A percentile compares a stretch with the other conserved stretches of the same genome.
phyloP scores from a whole-genome alignment of 1,284 basidiomycete species.

The Cryptococcus sp. region DNA sequence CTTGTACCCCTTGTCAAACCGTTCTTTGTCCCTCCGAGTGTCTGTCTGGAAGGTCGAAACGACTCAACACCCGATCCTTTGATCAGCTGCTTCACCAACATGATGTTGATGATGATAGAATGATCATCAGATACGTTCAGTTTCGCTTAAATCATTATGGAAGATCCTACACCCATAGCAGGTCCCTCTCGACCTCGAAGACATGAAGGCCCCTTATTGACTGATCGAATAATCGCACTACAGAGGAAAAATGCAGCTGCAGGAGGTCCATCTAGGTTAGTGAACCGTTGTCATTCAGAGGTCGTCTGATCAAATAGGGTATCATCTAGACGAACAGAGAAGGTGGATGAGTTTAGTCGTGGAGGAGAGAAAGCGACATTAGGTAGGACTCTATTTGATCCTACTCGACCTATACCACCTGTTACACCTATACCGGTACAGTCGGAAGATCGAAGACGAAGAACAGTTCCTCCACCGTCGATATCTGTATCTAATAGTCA shows the following conservation, averaged over 20 bases:
- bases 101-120: too few species aligned
- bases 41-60: too few species aligned
- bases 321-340: not conserved
- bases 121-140: too few species aligned
- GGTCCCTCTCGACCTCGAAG: not conserved
- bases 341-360: conserved; percentile 11
- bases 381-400: conserved; percentile 19
- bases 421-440: too few species aligned
- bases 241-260: conserved; percentile 28
- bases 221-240: conserved; percentile 21
- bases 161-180: not conserved
- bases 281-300: not conserved
- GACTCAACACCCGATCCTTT: too few species aligned
- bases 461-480: too few species aligned
- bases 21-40: too few species aligned
- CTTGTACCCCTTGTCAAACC: too few species aligned
- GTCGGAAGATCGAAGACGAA: too few species aligned
- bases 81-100: too few species aligned
- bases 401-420: conserved; percentile 9
- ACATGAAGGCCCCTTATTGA: conserved; percentile 7
- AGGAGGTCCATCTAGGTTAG: conserved; percentile 9
- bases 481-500: too few species aligned
- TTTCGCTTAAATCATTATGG: not conserved
- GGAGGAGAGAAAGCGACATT: conserved; percentile 3
- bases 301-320: not conserved